Percentiles rank a stretch among this genome's conserved stretches.
Conservation (phyloP, 2,329 filamentous ascomycete genomes). For the Fusarium marasasianum region DNA sequence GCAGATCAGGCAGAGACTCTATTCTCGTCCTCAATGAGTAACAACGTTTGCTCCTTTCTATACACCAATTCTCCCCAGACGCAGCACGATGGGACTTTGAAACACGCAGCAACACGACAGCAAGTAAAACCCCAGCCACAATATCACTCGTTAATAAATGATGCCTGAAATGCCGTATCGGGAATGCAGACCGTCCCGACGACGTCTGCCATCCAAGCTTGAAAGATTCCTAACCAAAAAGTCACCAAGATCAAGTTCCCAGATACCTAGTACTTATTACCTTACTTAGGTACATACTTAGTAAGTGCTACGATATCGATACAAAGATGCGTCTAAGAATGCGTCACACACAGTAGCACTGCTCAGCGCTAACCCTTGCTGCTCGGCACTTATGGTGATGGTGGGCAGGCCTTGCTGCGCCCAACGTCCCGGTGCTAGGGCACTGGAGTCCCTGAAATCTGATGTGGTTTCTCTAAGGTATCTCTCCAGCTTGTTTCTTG, state of each 20-base stretch:
- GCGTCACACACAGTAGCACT: conserved; percentile 26
- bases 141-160: not conserved
- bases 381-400: conserved; percentile 36
- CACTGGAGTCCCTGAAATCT: conserved; percentile 20
- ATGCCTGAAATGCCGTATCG: conserved; percentile 14
- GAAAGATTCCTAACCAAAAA: not conserved
- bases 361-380: conserved; percentile 32
- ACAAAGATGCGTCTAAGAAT: not conserved
- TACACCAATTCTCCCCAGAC: not conserved
- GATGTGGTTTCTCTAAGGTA: not conserved
- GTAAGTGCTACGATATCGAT: not conserved
- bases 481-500: conserved; percentile 20
- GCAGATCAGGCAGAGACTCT: conserved; percentile 39
- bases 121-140: conserved; percentile 1
- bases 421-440: conserved; percentile 32
- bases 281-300: too few relatives aligned
- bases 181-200: not conserved
- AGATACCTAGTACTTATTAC: not conserved
- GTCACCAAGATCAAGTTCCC: not conserved
- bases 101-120: not conserved
- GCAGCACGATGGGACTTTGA: conserved; percentile 17
- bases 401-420: conserved; percentile 34
- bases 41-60: not conserved
- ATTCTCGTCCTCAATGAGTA: conserved; percentile 16
- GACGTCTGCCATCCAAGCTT: not conserved